phyloP scores from a whole-genome alignment of 495 filamentous ascomycete species.

The Lasiosphaeriaceae sp. region DNA sequence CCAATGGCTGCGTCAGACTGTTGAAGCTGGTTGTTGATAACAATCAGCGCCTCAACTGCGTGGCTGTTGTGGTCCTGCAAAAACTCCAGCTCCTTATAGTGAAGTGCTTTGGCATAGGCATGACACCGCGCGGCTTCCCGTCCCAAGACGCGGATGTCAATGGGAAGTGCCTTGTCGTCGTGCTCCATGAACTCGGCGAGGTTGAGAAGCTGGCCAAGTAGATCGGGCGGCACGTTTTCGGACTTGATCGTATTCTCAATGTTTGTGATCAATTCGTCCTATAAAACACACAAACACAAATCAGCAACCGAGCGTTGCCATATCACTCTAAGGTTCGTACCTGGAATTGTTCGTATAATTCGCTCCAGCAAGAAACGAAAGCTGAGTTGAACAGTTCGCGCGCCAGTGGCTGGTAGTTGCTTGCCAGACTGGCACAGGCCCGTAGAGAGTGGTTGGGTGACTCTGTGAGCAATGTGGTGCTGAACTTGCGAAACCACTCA shows the following conservation, averaged over 20 bases:
- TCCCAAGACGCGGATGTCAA: constrained; percentile 90
- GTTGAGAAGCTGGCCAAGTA: constrained; percentile 90
- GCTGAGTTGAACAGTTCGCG: constrained; percentile 95
- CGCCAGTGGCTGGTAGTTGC: constrained; percentile 87
- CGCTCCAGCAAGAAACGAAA: constrained; percentile 98
- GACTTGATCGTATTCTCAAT: constrained; percentile 94
- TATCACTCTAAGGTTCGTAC: too few species aligned
- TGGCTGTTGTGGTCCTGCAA: constrained; percentile 94
- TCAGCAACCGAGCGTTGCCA: too few species aligned
- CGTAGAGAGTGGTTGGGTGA: constrained; percentile 91
- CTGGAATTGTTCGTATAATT: constrained; percentile 86
- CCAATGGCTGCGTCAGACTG: constrained; percentile 97
- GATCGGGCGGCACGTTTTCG: constrained; percentile 88
- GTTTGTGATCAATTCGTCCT: constrained; percentile 90
- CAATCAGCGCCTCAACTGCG: constrained; percentile 93
- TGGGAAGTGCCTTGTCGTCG: constrained; percentile 95
- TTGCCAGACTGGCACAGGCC: constrained; percentile 87
- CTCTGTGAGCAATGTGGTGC: constrained; percentile 90
- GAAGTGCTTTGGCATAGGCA: constrained; percentile 94
- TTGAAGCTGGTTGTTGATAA: constrained; percentile 97
- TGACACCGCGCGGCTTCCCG: constrained; percentile 93
- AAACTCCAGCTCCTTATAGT: constrained; percentile 98
- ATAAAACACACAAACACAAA: too few species aligned
- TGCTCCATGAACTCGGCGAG: constrained; percentile 99
- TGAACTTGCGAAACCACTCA: constrained; percentile 96